A percentile compares a stretch with the other conserved stretches of the same genome.
These are phyloP conservation scores for Candida orba DNA, from an alignment of 805 yeast species.

Conservation along the genomic window DNA sequence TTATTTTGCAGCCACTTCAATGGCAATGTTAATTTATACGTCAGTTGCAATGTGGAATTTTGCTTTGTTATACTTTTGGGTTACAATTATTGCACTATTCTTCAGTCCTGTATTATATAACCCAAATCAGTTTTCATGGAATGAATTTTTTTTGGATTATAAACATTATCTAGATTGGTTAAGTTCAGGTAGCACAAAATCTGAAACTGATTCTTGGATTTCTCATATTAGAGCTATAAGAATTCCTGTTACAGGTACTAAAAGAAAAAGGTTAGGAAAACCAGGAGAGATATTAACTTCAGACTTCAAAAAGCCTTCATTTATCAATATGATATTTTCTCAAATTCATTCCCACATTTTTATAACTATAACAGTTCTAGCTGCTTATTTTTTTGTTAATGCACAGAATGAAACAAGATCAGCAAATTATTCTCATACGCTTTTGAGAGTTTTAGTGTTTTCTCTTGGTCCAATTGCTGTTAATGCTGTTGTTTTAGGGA, in stretches of 20 bases:
- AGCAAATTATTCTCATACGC: constrained; percentile 30
- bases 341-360: constrained; percentile 34
- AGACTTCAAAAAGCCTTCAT: constrained; percentile 44
- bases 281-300: constrained; percentile 33
- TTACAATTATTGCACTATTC: constrained; percentile 46
- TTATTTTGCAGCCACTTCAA: constrained; percentile 52
- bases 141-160: constrained; percentile 57
- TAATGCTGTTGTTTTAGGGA: constrained; percentile 34
- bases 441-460: constrained; percentile 37
- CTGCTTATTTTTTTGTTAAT: constrained; percentile 48
- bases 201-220: constrained; percentile 34
- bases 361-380: constrained; percentile 28
- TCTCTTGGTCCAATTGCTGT: constrained; percentile 41
- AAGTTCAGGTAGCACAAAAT: constrained; percentile 41
- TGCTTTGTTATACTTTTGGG: constrained; percentile 54
- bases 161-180: constrained; percentile 36
- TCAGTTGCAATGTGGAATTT: constrained; percentile 57
- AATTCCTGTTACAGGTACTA: constrained; percentile 51
- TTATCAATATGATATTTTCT: constrained; percentile 34
- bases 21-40: constrained; percentile 46
- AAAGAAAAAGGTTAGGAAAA: constrained; percentile 33
- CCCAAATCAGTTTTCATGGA: constrained; percentile 60
- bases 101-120: constrained; percentile 56
- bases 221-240: constrained; percentile 43
- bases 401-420: constrained; percentile 40